Evolutionary conservation across 805 yeast species (phyloP).

Genomic region (Cyberlindnera nakhonratchasimensis): DNA sequence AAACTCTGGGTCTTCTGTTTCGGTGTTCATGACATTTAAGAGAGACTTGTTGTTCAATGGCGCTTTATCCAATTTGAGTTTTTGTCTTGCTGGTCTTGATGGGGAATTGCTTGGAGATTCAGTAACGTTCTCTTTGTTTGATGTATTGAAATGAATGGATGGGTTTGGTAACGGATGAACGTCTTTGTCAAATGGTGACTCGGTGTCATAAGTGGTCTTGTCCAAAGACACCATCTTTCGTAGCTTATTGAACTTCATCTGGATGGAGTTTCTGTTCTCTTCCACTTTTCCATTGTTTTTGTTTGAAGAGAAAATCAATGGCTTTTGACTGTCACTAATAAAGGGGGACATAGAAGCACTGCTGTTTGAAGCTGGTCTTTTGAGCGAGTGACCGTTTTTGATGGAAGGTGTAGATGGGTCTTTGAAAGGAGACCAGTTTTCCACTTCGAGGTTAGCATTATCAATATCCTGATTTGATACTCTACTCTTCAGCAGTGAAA

Average conservation of each 20-base stretch:
- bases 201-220: conserved; percentile 18
- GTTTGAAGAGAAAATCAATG: conserved; percentile 20
- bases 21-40: conserved; percentile 9
- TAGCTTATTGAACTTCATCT: conserved; percentile 27
- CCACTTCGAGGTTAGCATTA: conserved; percentile 26
- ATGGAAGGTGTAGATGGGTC: conserved; percentile 27
- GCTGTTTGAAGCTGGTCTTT: conserved; percentile 30
- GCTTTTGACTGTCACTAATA: conserved; percentile 26
- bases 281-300: conserved; percentile 22
- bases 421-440: conserved; percentile 31
- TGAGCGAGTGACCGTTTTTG: conserved; percentile 16
- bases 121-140: conserved; percentile 11
- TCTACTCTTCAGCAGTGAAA: conserved; percentile 21
- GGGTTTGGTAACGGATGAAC: conserved; percentile 28
- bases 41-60: conserved; percentile 9
- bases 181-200: conserved; percentile 24
- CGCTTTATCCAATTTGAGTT: conserved; percentile 18
- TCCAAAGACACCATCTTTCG: conserved; percentile 29
- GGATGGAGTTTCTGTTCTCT: conserved; percentile 30
- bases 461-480: conserved; percentile 18
- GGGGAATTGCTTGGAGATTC: conserved; percentile 31
- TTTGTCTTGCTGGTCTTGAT: conserved; percentile 33
- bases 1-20: conserved; percentile 24
- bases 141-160: conserved; percentile 21
- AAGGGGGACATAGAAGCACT: conserved; percentile 28